Evolutionary conservation across 1,284 basidiomycete genomes (phyloP), one percentile per base, ranked within the genome.

Genomic region (Tilletia horrida): DNA sequence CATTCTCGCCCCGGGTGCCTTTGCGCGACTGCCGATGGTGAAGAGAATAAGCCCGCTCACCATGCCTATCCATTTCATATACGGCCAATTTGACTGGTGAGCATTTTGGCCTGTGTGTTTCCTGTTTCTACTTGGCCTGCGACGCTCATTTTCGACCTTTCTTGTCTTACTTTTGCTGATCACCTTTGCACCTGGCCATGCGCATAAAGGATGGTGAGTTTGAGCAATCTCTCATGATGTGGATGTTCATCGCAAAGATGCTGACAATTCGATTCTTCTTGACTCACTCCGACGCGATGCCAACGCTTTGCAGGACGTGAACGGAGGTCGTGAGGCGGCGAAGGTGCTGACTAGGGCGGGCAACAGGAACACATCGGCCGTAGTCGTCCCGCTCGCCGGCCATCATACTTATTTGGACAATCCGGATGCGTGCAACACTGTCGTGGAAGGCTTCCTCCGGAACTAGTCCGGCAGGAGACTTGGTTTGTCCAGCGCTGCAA

Each of bases 341-440:
- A 69, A 73, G 67, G 65, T 64, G 48, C 55, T 81, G 21, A 57
- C 61, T 11, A 66, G 70, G 13, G 73, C 67, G 1, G 76, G 76
- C 47, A 78, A 79, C 61, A 23, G 8, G 35, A 61, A 69, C 48
- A 72, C 69, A 9, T 68, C 65, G 44, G 69, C 71, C 45, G 74
- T 72, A 50, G 71, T 74, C 2, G 73, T 81, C 11, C 75, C 76
- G n/a, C 71, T 74, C 64, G 71, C 76, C 21, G 80, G 80, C 0
- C 80, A 81, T 50, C 77, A 81, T 63, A 66, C 80, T 52, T 79
- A 79, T 66, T 67, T 81, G 11, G 79, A 81, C 65, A 79, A 80
- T 61, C 69, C 78, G 8, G 29, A 25, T 2, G 52, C 40, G 6
- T 61, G 62, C n/a, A 59, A 59, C 31, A 9, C 9, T 4, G 55